Evolutionary conservation across 1,284 basidiomycete species (phyloP), one percentile per base, ranked within the genome.

Genomic region (Leccinum subspadiceum): DNA sequence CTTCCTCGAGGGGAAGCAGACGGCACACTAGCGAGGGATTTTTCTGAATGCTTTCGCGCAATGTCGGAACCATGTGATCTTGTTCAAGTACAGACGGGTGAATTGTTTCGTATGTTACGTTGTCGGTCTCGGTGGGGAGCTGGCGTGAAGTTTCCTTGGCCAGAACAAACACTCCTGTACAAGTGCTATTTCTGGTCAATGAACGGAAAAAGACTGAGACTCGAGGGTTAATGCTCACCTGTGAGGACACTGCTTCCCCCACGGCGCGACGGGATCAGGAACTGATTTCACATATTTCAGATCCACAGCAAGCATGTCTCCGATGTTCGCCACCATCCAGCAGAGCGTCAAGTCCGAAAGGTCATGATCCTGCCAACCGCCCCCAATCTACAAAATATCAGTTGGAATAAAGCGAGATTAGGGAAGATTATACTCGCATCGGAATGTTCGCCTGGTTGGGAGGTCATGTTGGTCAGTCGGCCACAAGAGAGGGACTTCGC

Each of bases 281-380:
- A 86, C 75, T 10, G 77, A 75, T 39, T 67, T 67, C 9, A 88
- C 64, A 65, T 90, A 89, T 10, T 75, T 67, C 44, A 78, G 65
- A 66, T 90, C 84, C 53, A 89, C 68, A 5, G 81, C 81, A 39
- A 90, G 69, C 2, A 83, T 79, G 56, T 81, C 77, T 41, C 74
- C 76, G 44, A 89, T 70, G 59, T 87, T 81, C 4, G 84, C 80
- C 56, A 79, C 79, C 84, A 90, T 88, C 88, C 88, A 90, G 48
- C 76, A 76, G 46, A 90, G 73, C 5, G 85, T 79, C 37, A 89
- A 53, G 66, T 89, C 85, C 0, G 87, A 78, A n/a, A 90, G 70
- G 64, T 90, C 88, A 68, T 88, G 88, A 49, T 83, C 77, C 31
- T 77, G 69, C 72, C 83, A 90, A 35, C 87, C 87, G 22, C 88